Evolutionary conservation across 2,329 filamentous ascomycete genomes (phyloP), one percentile per base, ranked within the genome.

Genomic region (Xylariales sp.): DNA sequence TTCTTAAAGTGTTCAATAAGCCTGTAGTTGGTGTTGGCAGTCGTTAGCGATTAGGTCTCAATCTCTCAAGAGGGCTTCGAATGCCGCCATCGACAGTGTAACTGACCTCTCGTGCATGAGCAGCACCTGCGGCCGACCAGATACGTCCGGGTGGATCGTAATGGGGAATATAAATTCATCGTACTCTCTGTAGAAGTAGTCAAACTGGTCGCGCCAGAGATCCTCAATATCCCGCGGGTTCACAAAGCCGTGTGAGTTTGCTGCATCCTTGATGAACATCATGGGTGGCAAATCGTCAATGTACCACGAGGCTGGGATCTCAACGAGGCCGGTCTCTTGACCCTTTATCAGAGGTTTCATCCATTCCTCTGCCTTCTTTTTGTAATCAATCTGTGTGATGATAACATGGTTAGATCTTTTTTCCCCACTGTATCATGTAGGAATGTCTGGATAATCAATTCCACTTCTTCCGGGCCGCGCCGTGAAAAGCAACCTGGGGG

Each of bases 81-180:
- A n/a, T n/a, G n/a, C n/a, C n/a, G n/a, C n/a, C n/a, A n/a, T n/a
- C n/a, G n/a, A n/a, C n/a, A n/a, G n/a, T n/a, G n/a, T n/a, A n/a
- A 5, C 59, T 48, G 57, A 77, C 72, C 80, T 71, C 59, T 88
- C 81, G 46, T 87, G 81, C 83, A 88, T 86, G 6, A 86, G 62
- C 19, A 88, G 50, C 1, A 80, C 84, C 58, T 88, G 84, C 1
- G 84, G 84, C 14, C 82, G 69, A 0, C 85, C 85, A 4, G 75
- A 81, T 0, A 85, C 80, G 51, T 88, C 84, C 0, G 84, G 85
- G 56, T 88, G 84, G 24, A 88, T 82, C 0, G 84, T 88, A 59
- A 88, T 83, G 0, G 85, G 83, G 49, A 88, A 88, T 37, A 87
- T 74, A 44, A 88, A 88, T 48, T 85, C 81, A 48, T 88, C 83